Base-by-base conservation (phyloP, 2,329 filamentous ascomycete genomes). In the Paecilomyces dactylethromorphus region DNA sequence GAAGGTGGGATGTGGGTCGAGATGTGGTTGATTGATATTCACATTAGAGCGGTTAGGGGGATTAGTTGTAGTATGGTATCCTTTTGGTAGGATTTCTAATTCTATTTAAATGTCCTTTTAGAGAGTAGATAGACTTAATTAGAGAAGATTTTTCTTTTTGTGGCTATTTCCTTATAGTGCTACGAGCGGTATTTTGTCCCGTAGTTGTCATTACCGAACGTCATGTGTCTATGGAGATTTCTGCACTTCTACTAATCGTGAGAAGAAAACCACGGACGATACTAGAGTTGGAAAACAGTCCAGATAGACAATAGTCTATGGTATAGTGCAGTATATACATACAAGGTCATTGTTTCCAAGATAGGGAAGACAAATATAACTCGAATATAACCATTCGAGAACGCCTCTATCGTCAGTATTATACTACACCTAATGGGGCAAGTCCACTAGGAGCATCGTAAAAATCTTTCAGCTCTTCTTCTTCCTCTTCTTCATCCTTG, bases 381-480 rank as follows among this genome's bases (percentile, higher is more conserved):
- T 45, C 39, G 10, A 6, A n/a, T 21, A 15, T 21, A 21, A 15
- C 18, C 39, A n/a, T 18, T 18, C 35, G 18, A 45, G 7, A 8
- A n/a, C 18, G 7, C 32, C 32, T 15, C 8, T 1, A n/a, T n/a
- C 8, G 26, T 21, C 21, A 21, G 50, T n/a, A 29, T 52, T 24
- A 52, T 29, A 12, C 21, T 3, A 62, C 62, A 2, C 62, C 63
- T 59, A 72, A 60, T 12, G 74, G 72, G 10, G 69, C 64, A 52
- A 78, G 62, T 2, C 70, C 70, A 59, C 61, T 71, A n/a, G 74
- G 73, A 26, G 70, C 59, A 31, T 73, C 75, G 64, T 78, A 78
- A 56, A 71, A 74, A 58, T 77, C 75, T 61, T 71, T 70, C 59
- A 78, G 64, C 31, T 75, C 73, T 53, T 72, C 69, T 24, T 71